Conservation (phyloP, 2,329 filamentous ascomycete species). For the Podosphaera xanthii region DNA sequence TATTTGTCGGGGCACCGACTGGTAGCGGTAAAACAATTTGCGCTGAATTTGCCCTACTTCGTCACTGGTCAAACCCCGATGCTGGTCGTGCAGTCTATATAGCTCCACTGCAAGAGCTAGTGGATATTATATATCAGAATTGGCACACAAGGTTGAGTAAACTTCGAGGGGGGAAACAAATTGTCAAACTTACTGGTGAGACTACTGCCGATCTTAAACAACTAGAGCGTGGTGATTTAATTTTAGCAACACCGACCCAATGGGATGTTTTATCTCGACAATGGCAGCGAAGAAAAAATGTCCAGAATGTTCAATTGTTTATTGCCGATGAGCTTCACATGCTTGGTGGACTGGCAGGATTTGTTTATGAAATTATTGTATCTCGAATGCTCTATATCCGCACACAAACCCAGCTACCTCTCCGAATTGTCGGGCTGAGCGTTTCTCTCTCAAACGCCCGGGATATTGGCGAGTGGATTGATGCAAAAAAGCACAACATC, state of each 20-base stretch:
- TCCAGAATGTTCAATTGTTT: constrained; percentile 73
- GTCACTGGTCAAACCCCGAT: constrained; percentile 56
- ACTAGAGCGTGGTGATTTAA: constrained; percentile 65
- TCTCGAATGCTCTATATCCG: constrained; percentile 95
- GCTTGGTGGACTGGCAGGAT: constrained; percentile 66
- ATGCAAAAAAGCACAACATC: constrained; percentile 90
- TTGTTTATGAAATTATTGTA: constrained; percentile 89
- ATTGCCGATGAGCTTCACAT: constrained; percentile 92
- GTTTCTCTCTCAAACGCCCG: constrained; percentile 83
- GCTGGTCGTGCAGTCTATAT: constrained; percentile 75
- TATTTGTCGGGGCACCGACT: constrained; percentile 77
- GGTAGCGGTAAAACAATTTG: constrained; percentile 94
- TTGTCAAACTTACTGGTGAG: constrained; percentile 86
- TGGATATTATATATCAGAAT: constrained; percentile 60
- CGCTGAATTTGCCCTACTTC: constrained; percentile 77
- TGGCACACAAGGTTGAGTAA: constrained; percentile 60
- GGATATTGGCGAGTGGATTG: constrained; percentile 94
- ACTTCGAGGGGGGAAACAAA: constrained; percentile 62
- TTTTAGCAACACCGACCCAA: constrained; percentile 77
- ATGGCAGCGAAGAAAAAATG: constrained; percentile 91
- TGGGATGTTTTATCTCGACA: constrained; percentile 93
- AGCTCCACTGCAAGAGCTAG: constrained; percentile 80
- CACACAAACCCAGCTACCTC: constrained; percentile 59
- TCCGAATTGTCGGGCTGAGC: constrained; percentile 74
- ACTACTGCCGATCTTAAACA: constrained; percentile 76